These are phyloP conservation scores for Trichoderma sp. DNA, from an alignment of 2,329 filamentous ascomycete genomes.

Conservation along the genomic window DNA sequence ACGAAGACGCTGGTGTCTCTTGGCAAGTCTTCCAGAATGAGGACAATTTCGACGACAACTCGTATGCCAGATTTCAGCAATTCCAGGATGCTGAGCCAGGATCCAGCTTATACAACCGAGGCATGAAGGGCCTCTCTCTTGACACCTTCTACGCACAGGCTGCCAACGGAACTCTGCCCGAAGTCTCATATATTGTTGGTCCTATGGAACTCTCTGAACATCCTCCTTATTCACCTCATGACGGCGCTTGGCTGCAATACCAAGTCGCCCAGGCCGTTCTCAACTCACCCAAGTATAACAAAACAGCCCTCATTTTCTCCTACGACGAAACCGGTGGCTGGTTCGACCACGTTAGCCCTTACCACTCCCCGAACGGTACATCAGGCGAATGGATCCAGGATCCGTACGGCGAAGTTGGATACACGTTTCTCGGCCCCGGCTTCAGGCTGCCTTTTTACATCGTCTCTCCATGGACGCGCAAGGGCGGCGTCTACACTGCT, in stretches of 20 bases:
- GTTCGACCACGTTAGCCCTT: constrained; percentile 54
- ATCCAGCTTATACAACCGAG: constrained; percentile 44
- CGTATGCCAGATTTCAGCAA: constrained; percentile 52
- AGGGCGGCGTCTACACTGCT: constrained; percentile 53
- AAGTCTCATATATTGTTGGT: constrained; percentile 51
- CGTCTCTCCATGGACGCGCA: constrained; percentile 55
- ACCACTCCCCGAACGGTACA: constrained; percentile 47
- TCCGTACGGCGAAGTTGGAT: constrained; percentile 40
- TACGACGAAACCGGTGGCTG: constrained; percentile 51
- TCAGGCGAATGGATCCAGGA: constrained; percentile 52
- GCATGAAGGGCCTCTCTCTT: constrained; percentile 47
- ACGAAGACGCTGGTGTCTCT: constrained; percentile 46
- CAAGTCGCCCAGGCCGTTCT: constrained; percentile 51
- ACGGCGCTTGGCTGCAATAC: constrained; percentile 55
- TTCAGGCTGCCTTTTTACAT: constrained; percentile 55
- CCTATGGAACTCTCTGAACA: constrained; percentile 53
- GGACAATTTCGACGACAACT: constrained; percentile 55
- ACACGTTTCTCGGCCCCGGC: constrained; percentile 34
- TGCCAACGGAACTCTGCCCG: constrained; percentile 49
- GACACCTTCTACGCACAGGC: constrained; percentile 50
- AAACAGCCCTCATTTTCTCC: constrained; percentile 48
- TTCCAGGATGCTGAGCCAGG: constrained; percentile 45
- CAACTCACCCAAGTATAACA: constrained; percentile 47
- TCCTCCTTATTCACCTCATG: constrained; percentile 50
- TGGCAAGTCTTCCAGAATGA: constrained; percentile 52